Percentiles rank a stretch among this genome's conserved stretches.
Conservation (phyloP, 441 rosid genomes). For the Populus hybrid region DNA sequence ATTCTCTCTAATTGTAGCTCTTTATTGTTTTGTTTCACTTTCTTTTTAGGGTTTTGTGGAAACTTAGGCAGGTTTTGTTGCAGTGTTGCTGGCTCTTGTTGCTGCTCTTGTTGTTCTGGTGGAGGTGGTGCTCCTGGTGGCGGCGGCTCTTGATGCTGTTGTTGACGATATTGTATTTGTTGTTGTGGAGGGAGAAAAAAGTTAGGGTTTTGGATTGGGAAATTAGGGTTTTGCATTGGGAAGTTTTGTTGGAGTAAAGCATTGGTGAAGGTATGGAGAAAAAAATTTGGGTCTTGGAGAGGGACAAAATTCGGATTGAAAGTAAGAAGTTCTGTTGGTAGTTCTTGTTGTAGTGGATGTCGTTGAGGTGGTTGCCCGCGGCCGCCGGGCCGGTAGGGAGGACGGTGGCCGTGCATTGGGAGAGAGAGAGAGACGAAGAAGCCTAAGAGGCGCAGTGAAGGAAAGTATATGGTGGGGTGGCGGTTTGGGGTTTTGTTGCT, state of each 20-base stretch:
- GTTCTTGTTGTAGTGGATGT: constrained; percentile 10
- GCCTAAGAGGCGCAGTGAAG: not conserved
- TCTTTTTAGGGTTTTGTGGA: not conserved
- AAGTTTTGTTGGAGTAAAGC: constrained; percentile 35
- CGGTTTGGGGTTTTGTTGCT: not conserved
- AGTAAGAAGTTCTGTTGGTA: constrained; percentile 13
- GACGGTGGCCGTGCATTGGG: constrained; percentile 46
- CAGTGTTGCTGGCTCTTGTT: constrained; percentile 16
- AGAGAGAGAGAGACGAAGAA: not conserved
- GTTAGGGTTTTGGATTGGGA: constrained; percentile 17
- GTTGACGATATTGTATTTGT: constrained; percentile 21
- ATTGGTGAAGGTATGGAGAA: constrained; percentile 24
- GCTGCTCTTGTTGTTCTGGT: constrained; percentile 14
- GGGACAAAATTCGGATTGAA: constrained; percentile 24
- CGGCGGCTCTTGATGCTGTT: not conserved
- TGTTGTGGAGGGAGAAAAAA: constrained; percentile 19
- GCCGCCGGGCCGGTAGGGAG: constrained; percentile 31
- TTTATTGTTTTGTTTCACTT: not conserved
- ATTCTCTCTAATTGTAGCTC: constrained; percentile 33
- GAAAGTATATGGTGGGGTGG: not conserved
- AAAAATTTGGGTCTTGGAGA: constrained; percentile 32
- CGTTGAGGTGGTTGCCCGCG: constrained; percentile 19
- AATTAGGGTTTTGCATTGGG: constrained; percentile 19
- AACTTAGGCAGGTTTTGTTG: not conserved
- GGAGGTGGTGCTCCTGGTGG: not conserved